Conservation (phyloP, 192 early-diverging fungal genomes). For the Chytriomyces confervae region DNA sequence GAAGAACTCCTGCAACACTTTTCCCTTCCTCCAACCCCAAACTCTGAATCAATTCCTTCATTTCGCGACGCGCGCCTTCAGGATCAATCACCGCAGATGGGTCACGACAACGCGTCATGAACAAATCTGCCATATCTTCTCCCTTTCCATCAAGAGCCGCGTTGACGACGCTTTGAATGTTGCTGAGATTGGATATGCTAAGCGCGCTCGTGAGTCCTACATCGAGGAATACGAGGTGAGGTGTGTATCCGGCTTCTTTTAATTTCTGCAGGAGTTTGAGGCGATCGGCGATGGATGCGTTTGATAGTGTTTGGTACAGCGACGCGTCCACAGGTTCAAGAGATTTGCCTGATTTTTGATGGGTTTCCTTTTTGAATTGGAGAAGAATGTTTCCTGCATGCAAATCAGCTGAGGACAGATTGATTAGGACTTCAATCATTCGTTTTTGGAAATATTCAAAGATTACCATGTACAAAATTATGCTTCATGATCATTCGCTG, state of each 20-base stretch:
- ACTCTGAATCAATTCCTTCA: slow-evolving; percentile 63
- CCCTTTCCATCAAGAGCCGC: slow-evolving; percentile 88
- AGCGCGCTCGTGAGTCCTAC: slow-evolving; percentile 83
- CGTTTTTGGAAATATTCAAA: neutral
- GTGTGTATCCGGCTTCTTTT: slow-evolving; percentile 67
- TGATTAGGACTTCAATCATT: neutral
- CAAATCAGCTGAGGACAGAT: slow-evolving; percentile 36
- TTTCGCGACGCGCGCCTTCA: slow-evolving; percentile 78
- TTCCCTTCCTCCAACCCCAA: slow-evolving; percentile 16
- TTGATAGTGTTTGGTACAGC: neutral
- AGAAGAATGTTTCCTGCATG: slow-evolving; percentile 94
- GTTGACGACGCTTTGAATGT: slow-evolving; percentile 90
- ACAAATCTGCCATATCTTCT: slow-evolving; percentile 73
- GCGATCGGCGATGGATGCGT: neutral
- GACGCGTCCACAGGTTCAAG: neutral
- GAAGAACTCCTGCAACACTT: slow-evolving; percentile 57
- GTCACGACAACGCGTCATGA: slow-evolving; percentile 82
- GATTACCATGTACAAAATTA: slow-evolving; percentile 92
- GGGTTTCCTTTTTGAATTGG: slow-evolving; percentile 52
- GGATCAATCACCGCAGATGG: slow-evolving; percentile 76
- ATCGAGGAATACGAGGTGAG: slow-evolving; percentile 85
- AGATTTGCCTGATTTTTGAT: neutral
- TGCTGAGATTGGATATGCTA: slow-evolving; percentile 70
- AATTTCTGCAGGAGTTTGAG: neutral
- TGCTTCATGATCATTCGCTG: slow-evolving; percentile 90